Percentiles rank a stretch among this genome's conserved stretches.
These are phyloP conservation scores for Aspergillus novofumigatus DNA, from an alignment of 2,329 filamentous ascomycete genomes.

Conservation along the genomic window DNA sequence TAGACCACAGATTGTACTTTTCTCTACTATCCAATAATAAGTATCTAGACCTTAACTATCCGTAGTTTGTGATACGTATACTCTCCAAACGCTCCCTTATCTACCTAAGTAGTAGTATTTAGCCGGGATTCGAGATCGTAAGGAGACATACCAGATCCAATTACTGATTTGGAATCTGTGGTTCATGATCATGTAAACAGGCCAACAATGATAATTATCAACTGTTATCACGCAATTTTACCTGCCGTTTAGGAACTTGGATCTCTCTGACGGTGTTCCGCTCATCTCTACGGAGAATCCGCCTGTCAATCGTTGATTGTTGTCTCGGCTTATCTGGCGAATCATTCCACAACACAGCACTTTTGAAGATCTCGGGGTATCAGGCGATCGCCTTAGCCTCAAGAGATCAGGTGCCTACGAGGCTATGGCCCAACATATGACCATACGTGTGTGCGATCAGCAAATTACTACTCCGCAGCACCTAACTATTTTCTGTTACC, in stretches of 20 bases:
- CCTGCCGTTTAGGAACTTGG: neutral
- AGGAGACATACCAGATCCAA: too few species aligned
- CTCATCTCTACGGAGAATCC: neutral
- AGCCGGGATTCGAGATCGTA: too few species aligned
- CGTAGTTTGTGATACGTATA: neutral
- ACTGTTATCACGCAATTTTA: neutral
- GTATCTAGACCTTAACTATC: neutral
- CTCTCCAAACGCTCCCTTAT: neutral
- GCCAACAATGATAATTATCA: neutral
- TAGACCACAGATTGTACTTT: neutral
- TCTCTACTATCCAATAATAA: neutral
- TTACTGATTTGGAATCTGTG: neutral
- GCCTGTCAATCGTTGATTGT: neutral
- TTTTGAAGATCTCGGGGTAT: neutral
- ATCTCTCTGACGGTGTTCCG: neutral
- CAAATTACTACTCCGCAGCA: neutral
- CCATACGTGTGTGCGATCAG: neutral
- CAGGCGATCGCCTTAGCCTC: neutral
- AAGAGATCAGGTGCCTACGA: neutral
- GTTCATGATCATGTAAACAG: neutral
- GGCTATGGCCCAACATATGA: neutral
- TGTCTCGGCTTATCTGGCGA: conserved; percentile 18
- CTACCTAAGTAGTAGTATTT: too few species aligned
- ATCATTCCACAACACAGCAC: conserved; percentile 6
- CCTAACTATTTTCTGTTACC: neutral